Conservation (phyloP, 192 early-diverging fungal species). For the Phlyctochytrium planicorne region DNA sequence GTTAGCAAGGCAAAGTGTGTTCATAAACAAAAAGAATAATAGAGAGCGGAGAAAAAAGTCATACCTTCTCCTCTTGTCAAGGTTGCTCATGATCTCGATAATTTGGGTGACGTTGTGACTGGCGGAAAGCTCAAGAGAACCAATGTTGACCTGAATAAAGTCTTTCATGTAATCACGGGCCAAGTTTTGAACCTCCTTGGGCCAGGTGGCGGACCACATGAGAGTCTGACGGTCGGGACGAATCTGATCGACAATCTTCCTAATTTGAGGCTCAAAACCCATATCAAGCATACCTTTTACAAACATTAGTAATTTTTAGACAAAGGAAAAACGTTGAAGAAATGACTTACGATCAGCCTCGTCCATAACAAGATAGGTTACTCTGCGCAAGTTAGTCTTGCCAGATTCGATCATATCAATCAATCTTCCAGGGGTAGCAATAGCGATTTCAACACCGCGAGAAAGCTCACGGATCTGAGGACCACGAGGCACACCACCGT, state of each 20-base stretch:
- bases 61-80: slow-evolving; percentile 81
- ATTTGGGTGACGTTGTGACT: slow-evolving; percentile 88
- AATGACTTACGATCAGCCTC: slow-evolving; percentile 93
- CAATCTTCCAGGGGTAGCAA: slow-evolving; percentile 96
- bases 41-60: slow-evolving; percentile 2
- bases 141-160: slow-evolving; percentile 96
- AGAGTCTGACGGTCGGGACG: slow-evolving; percentile 96
- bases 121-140: slow-evolving; percentile 89
- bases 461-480: slow-evolving; percentile 85
- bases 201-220: slow-evolving; percentile 99
- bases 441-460: slow-evolving; percentile 90
- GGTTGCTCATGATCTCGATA: slow-evolving; percentile 84
- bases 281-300: slow-evolving; percentile 87
- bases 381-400: slow-evolving; percentile 86
- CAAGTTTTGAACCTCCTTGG: slow-evolving; percentile 90
- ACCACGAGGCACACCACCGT: slow-evolving; percentile 91
- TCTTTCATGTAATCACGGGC: slow-evolving; percentile 89
- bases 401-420: slow-evolving; percentile 94
- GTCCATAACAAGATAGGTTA: slow-evolving; percentile 96
- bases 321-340: slow-evolving; percentile 19
- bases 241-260: slow-evolving; percentile 96
- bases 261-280: slow-evolving; percentile 98
- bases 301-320: slow-evolving; percentile 13
- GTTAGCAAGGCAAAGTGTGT: neutral
- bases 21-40: neutral